These are phyloP conservation scores for Phytophthora brassicae DNA, from an alignment of 352 stramenopile species.

Conservation along the genomic window DNA sequence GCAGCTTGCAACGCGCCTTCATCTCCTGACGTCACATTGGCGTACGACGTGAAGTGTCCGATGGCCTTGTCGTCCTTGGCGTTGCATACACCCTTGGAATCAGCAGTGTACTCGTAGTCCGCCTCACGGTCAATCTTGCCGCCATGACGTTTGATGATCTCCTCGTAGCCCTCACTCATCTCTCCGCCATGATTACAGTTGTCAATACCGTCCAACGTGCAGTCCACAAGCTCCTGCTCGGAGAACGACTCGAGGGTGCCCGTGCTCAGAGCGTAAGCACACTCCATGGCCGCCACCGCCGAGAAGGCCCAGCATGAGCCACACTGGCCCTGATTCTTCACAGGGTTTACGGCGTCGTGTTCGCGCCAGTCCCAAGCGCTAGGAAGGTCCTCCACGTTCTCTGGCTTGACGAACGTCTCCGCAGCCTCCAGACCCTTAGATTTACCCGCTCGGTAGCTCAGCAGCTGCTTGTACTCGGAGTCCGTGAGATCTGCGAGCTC, in stretches of 20 bases:
- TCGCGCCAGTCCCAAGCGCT: constrained; percentile 92
- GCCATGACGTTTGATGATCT: constrained; percentile 89
- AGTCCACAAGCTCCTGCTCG: constrained; percentile 98
- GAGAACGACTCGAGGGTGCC: constrained; percentile 92
- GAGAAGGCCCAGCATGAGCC: constrained; percentile 97
- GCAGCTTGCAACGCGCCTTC: constrained; percentile 82
- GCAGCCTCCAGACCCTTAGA: not conserved
- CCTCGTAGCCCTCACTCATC: constrained; percentile 98
- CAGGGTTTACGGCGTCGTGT: constrained; percentile 89
- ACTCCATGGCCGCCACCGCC: constrained; percentile 96
- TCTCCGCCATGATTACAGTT: constrained; percentile 95
- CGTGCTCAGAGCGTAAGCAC: constrained; percentile 91
- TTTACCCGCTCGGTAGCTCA: constrained; percentile 26
- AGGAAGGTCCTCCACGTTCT: constrained; percentile 44
- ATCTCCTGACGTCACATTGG: constrained; percentile 66
- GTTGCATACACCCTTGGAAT: constrained; percentile 89
- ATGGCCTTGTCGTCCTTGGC: constrained; percentile 76
- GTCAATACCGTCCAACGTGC: constrained; percentile 91
- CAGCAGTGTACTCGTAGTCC: constrained; percentile 94
- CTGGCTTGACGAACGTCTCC: constrained; percentile 26
- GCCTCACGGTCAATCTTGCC: constrained; percentile 88
- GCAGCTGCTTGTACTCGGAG: constrained; percentile 42
- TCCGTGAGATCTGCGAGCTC: constrained; percentile 42
- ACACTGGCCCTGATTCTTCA: constrained; percentile 95
- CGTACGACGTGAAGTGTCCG: constrained; percentile 83